Evolutionary conservation across 2,329 filamentous ascomycete species (phyloP).

Genomic region (Cladophialophora bantiana): DNA sequence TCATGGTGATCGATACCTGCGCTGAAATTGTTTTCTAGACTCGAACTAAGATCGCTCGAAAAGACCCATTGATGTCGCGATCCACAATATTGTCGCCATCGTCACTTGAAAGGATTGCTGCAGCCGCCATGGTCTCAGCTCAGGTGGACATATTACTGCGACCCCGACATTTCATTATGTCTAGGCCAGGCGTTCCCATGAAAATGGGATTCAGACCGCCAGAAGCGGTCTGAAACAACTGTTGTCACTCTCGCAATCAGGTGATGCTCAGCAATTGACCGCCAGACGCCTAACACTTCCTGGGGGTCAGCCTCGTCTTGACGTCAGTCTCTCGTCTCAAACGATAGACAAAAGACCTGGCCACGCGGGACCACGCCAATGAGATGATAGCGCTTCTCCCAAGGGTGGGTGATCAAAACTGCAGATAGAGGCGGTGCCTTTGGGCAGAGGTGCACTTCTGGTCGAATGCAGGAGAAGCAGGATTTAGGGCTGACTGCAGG

Average conservation of each 20-base stretch:
- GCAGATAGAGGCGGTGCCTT: neutral
- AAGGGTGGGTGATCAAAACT: neutral
- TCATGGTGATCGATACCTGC: neutral
- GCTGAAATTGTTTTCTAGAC: neutral
- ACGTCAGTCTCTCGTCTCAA: neutral
- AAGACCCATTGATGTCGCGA: neutral
- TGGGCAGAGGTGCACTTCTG: neutral
- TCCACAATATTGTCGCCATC: neutral
- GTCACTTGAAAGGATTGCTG: neutral
- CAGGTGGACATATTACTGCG: neutral
- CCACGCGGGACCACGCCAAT: neutral
- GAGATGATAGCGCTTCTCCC: neutral
- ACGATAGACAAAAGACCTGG: neutral
- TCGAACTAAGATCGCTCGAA: neutral
- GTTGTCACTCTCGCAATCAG: neutral
- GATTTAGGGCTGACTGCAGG: slow-evolving; percentile 10
- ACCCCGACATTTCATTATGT: neutral
- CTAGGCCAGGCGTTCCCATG: neutral
- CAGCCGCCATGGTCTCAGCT: neutral
- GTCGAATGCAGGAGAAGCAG: neutral
- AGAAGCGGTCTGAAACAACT: neutral
- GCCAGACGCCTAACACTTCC: neutral
- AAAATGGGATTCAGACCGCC: neutral
- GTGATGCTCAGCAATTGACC: neutral
- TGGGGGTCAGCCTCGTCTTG: slow-evolving; percentile 1